phyloP scores from a whole-genome alignment of 345 rosid genomes.

The Syzygium aqueum region DNA sequence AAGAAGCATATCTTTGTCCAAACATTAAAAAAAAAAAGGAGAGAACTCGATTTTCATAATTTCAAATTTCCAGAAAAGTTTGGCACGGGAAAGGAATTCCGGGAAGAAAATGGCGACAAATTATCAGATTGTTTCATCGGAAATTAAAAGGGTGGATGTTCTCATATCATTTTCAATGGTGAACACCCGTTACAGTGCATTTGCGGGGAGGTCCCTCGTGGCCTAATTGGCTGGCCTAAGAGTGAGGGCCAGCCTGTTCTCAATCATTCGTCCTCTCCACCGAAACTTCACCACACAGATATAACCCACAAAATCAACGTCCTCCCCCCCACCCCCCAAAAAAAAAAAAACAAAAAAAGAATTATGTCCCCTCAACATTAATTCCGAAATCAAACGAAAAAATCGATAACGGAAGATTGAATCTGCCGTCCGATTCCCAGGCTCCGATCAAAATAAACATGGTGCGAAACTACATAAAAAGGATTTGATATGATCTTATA shows the following conservation, averaged over 20 bases:
- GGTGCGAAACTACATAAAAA: not conserved
- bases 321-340: not conserved
- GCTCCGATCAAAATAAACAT: not conserved
- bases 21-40: too few relatives aligned
- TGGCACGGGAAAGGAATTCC: not conserved
- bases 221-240: not conserved
- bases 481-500: not conserved
- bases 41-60: not conserved
- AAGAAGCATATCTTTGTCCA: not conserved
- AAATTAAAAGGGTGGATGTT: not conserved
- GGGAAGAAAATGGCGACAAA: not conserved
- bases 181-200: not conserved
- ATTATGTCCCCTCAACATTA: not conserved
- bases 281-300: not conserved
- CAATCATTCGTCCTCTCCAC: not conserved
- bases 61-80: not conserved
- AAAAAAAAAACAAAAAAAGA: not conserved
- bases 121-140: not conserved
- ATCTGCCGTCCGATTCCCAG: not conserved
- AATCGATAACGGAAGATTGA: not conserved
- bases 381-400: not conserved
- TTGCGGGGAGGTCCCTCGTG: not conserved
- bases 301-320: not conserved
- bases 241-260: conserved; percentile 3
- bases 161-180: not conserved